Evolutionary conservation across 768 basidiomycete genomes (phyloP), one percentile per base, ranked within the genome.

Genomic region (Rubroboletus satanas): DNA sequence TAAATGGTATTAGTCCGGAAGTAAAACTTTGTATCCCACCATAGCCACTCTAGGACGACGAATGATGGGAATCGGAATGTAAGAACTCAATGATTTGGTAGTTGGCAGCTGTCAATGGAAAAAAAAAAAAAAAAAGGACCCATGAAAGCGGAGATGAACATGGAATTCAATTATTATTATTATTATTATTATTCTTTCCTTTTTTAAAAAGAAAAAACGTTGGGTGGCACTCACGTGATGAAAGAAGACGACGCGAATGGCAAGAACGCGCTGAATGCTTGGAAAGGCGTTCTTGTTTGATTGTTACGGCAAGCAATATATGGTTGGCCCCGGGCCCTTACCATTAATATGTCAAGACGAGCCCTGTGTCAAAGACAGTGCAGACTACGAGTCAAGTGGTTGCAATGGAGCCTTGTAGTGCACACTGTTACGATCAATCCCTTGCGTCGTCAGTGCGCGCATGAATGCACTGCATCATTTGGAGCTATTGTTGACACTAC

Each of bases 331-430:
- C 38, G 26, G 28, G 38, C 60, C n/a, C n/a, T 43, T 55, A 64
- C 79, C 81, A 66, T 86, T 84, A 73, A 85, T 21, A 84, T 7
- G 83, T 52, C 4, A 77, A 78, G 57, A 85, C 80, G 49, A 83
- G 73, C 10, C 59, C 73, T 1, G 81, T 83, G 26, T 26, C 3
- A 31, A 71, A 41, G 74, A 70, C 12, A 84, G 66, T 26, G 83
- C 85, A 62, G 83, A 79, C 79, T 78, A 83, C 41, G 79, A 79
- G 23, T 82, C 80, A 69, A 76, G 84, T 26, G 82, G 82, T 63
- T 81, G 81, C 65, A 83, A 82, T n/a, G 84, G 83, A 7, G 80
- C 83, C 66, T 80, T 77, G 61, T 77, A 78, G 4, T 79, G 77
- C 7, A 80, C 65, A 15, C 68, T 67, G 43, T 78, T 74, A 45